Percentiles rank a stretch among this genome's conserved stretches.
Evolutionary conservation across 768 basidiomycete genomes (phyloP).

Genomic region (Rhodosporidiobolus odoratus): DNA sequence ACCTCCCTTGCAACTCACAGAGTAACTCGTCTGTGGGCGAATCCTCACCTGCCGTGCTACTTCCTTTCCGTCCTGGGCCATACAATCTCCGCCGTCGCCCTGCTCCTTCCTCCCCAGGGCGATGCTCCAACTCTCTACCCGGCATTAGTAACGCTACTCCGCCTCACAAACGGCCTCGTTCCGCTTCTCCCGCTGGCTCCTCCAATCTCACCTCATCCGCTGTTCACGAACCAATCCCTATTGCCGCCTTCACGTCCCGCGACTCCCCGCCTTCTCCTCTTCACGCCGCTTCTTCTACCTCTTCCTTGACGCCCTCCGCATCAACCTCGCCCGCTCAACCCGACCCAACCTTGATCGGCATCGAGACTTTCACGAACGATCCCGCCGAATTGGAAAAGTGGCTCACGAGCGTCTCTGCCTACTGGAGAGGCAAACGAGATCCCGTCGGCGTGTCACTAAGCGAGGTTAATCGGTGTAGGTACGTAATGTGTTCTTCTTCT

Average conservation of each 20-base stretch:
- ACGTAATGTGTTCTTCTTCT: constrained; percentile 59
- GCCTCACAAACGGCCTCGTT: neutral
- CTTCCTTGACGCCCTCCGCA: neutral
- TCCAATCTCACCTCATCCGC: neutral
- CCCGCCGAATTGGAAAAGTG: constrained; percentile 55
- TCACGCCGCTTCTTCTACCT: neutral
- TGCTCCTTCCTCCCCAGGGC: neutral
- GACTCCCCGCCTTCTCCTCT: neutral
- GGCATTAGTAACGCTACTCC: neutral
- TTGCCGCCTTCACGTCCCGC: neutral
- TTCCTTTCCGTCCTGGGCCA: neutral
- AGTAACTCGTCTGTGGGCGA: too few relatives aligned
- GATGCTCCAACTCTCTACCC: constrained; percentile 5
- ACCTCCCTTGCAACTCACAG: constrained; percentile 15
- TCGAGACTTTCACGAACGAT: constrained; percentile 58
- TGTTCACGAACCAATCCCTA: too few relatives aligned
- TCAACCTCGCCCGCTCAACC: neutral
- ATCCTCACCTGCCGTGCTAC: too few relatives aligned
- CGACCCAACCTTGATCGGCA: constrained; percentile 58
- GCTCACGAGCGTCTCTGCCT: constrained; percentile 57
- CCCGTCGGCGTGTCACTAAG: constrained; percentile 65
- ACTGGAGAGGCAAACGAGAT: constrained; percentile 68
- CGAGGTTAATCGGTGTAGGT: constrained; percentile 52
- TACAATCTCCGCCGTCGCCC: constrained; percentile 7
- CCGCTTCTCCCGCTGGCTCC: neutral